Base-by-base conservation (phyloP, 345 rosid species). In the Acer yangbiense region DNA sequence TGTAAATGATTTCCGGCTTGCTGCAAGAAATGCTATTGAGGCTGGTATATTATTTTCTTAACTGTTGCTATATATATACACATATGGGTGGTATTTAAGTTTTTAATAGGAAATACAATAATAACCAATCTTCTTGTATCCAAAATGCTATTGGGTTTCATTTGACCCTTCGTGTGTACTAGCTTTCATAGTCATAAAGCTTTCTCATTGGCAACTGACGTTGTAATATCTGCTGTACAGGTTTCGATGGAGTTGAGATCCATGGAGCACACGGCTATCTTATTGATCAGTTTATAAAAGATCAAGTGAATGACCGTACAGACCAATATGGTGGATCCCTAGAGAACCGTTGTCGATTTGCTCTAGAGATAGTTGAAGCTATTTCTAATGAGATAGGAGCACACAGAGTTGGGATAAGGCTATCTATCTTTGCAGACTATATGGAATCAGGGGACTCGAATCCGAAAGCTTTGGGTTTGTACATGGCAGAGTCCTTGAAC, bases 191-290 rank as follows among this genome's bases (percentile, higher is more conserved):
- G 55, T 50, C 17, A 3, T 50, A 13, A 50, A 50, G 3, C 17
- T 50, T 50, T 50, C 55, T 12, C 23, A 16, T 57, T 57, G 23
- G 20, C n/a, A 18, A 9, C 23, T 57, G 2, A 16, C 46, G 5
- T 25, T 13, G 67, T 12, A 67, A 20, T 46, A 48, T 27, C 18
- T 57, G 6, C 13, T 12, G 25, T 62, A 25, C 27, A 93, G 94
- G 95, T 18, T 91, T 91, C 14, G 96, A 91, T 58, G 95, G 95
- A 5, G 91, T 93, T n/a, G 98, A 93, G 83, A 88, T 93, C 75
- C 98, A 90, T 18, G 96, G 93, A 0, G 94, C 96, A 71, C 81
- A 93, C 58, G 96, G 98, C 48, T 88, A 86, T 79, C 76, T 91
- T 35, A 77, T 90, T 4, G 96, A 91, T 21, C 94, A 91, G 79